These are phyloP conservation scores for Colletotrichum eremochloae DNA, from an alignment of 2,329 filamentous ascomycete species.

Conservation along the genomic window DNA sequence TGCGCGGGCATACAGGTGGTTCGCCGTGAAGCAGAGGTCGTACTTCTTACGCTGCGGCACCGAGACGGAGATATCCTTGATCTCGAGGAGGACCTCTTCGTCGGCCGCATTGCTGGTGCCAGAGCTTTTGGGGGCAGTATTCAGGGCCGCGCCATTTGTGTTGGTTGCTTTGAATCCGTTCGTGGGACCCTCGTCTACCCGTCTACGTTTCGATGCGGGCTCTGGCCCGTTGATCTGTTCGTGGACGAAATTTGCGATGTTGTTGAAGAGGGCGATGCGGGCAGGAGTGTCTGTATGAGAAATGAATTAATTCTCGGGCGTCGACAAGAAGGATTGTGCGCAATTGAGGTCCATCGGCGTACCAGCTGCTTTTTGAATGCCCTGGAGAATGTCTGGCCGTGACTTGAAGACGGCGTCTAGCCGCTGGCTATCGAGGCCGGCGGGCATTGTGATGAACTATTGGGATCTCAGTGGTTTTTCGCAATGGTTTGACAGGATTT, in stretches of 20 bases:
- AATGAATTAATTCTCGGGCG: background rate
- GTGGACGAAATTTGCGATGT: conserved; percentile 65
- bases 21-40: conserved; percentile 72
- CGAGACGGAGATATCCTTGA: conserved; percentile 77
- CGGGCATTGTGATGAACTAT: conserved; percentile 52
- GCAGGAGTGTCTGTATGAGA: conserved; percentile 62
- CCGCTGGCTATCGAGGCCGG: conserved; percentile 62
- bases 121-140: conserved; percentile 43
- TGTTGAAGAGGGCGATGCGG: conserved; percentile 67
- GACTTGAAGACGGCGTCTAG: conserved; percentile 66
- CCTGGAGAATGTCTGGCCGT: conserved; percentile 68
- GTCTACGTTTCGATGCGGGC: conserved; percentile 66
- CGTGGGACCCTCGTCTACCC: conserved; percentile 60
- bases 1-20: conserved; percentile 69
- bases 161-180: conserved; percentile 46
- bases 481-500: background rate
- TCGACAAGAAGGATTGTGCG: background rate
- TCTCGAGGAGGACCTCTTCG: conserved; percentile 68
- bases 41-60: conserved; percentile 78
- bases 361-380: conserved; percentile 68
- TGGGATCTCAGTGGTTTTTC: background rate
- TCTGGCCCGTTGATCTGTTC: conserved; percentile 59
- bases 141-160: conserved; percentile 42
- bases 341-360: conserved; percentile 43
- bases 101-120: conserved; percentile 56